A percentile compares a stretch with the other conserved stretches of the same genome.
phyloP scores from a whole-genome alignment of 2,329 filamentous ascomycete species.

The Neoscytalidium dimidiatum region DNA sequence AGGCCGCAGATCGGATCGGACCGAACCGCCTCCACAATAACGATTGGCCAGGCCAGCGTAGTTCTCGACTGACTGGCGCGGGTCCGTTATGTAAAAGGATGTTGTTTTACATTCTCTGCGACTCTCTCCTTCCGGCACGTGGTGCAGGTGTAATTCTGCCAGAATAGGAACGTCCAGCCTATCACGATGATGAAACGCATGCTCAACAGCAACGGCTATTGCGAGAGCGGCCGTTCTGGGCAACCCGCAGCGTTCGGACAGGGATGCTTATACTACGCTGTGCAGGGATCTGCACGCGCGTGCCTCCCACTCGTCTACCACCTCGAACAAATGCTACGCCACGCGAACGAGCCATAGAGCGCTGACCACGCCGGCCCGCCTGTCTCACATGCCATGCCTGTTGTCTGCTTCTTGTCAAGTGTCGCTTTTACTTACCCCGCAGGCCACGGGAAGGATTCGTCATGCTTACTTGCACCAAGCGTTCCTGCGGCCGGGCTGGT shows the following conservation, averaged over 20 bases:
- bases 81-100: background rate
- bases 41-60: background rate
- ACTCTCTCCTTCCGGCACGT: background rate
- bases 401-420: background rate
- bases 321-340: background rate
- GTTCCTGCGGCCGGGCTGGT: background rate
- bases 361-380: background rate
- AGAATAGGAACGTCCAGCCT: background rate
- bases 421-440: background rate
- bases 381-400: background rate
- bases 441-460: background rate
- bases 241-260: background rate
- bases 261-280: constrained; percentile 13
- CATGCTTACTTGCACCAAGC: background rate
- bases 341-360: background rate
- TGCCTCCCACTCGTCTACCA: background rate
- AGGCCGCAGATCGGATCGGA: constrained; percentile 1
- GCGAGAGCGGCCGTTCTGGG: background rate
- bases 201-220: no score
- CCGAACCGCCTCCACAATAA: constrained; percentile 9
- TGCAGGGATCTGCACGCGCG: constrained; percentile 1
- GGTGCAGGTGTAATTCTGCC: background rate
- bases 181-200: background rate
- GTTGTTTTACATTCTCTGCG: background rate
- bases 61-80: no score